Base-by-base conservation (phyloP, 139 green algal genomes). In the Raphidocelis subcapitata region DNA sequence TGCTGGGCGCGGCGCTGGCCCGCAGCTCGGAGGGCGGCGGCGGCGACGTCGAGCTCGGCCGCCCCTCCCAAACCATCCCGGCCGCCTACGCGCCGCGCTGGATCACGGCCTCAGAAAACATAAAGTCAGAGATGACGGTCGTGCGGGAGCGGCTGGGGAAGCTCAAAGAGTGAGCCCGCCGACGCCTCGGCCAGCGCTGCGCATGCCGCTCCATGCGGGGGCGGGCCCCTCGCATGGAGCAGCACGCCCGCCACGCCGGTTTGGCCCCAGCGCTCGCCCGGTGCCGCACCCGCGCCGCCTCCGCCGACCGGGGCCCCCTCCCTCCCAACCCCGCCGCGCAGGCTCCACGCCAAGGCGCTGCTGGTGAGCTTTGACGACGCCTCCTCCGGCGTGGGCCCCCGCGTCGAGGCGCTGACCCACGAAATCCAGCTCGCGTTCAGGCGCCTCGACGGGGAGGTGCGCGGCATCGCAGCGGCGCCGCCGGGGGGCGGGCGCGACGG, bases 161-260 rank as follows among this genome's bases (percentile, higher is more conserved):
- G 67, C 79, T 91, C 2, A 84, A 79, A 73, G 85, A 88, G 85
- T 88, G 36, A 82, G 79, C 54, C n/a, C n/a, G n/a, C n/a, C n/a
- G n/a, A n/a, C n/a, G n/a, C n/a, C n/a, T n/a, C n/a, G n/a, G n/a
- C n/a, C n/a, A n/a, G n/a, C n/a, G n/a, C n/a, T n/a, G n/a, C n/a
- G n/a, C n/a, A n/a, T n/a, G n/a, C n/a, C n/a, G n/a, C n/a, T n/a
- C n/a, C n/a, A n/a, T n/a, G n/a, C n/a, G n/a, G n/a, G n/a, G n/a
- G n/a, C n/a, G n/a, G n/a, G n/a, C n/a, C n/a, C n/a, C n/a, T n/a
- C n/a, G n/a, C n/a, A n/a, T n/a, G n/a, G n/a, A n/a, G n/a, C n/a
- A n/a, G n/a, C n/a, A n/a, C n/a, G n/a, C n/a, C n/a, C n/a, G n/a
- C n/a, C n/a, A n/a, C n/a, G n/a, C n/a, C n/a, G n/a, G n/a, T n/a